phyloP scores from a whole-genome alignment of 1,284 basidiomycete species.

The Rhodotorula sp. region DNA sequence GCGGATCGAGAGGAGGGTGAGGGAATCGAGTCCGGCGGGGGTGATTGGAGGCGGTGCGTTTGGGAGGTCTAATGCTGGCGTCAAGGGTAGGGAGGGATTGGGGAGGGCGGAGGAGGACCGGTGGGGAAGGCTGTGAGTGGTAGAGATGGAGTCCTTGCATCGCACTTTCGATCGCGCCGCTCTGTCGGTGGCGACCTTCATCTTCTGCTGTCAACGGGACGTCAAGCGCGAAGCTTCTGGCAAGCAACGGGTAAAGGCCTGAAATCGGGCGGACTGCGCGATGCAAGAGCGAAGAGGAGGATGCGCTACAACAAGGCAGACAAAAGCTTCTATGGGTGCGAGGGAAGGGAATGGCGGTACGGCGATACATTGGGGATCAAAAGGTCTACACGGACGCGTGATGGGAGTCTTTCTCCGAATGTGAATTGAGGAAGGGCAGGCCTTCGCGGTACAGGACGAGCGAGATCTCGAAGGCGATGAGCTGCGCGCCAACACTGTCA shows the following conservation, averaged over 20 bases:
- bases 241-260: too few species aligned
- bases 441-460: constrained; percentile 37
- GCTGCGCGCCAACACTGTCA: constrained; percentile 2
- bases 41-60: constrained; percentile 1
- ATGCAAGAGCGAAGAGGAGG: not conserved
- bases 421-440: constrained; percentile 18
- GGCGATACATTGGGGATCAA: not conserved
- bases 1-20: constrained; percentile 9
- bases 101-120: not conserved
- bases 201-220: too few species aligned
- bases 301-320: not conserved
- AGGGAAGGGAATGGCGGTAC: not conserved
- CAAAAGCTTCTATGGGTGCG: not conserved
- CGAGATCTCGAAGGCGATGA: constrained; percentile 41
- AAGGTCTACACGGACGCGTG: not conserved
- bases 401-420: constrained; percentile 3
- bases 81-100: constrained; percentile 1
- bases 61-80: not conserved
- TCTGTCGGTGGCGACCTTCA: not conserved
- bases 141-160: not conserved
- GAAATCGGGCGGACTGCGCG: too few species aligned
- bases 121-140: constrained; percentile 3
- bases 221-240: too few species aligned
- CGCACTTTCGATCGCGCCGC: not conserved
- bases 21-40: constrained; percentile 11